These are phyloP conservation scores for Myxozyma vanderwaltii DNA, from an alignment of 805 yeast genomes.

Conservation along the genomic window DNA sequence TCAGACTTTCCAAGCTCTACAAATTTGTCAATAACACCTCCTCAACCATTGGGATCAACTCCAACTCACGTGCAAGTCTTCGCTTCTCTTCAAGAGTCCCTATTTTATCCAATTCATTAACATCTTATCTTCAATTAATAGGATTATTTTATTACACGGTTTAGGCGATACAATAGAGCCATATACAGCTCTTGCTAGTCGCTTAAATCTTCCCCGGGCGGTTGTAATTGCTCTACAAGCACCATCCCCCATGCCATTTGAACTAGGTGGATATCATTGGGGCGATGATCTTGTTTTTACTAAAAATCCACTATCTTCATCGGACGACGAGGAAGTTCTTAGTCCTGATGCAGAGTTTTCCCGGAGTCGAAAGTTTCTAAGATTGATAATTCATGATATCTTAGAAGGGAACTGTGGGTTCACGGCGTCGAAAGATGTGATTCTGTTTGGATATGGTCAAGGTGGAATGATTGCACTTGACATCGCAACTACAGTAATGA, in stretches of 20 bases:
- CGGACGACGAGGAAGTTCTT: slow-evolving; percentile 22
- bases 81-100: not conserved
- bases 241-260: slow-evolving; percentile 34
- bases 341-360: slow-evolving; percentile 33
- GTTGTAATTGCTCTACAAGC: slow-evolving; percentile 30
- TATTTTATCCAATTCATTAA: not conserved
- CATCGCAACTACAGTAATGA: slow-evolving; percentile 18
- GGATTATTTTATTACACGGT: slow-evolving; percentile 31
- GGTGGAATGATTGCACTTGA: slow-evolving; percentile 34
- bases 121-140: not conserved
- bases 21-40: slow-evolving; percentile 19
- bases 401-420: slow-evolving; percentile 27
- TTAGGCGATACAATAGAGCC: slow-evolving; percentile 29
- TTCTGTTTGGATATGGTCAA: slow-evolving; percentile 34
- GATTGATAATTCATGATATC: slow-evolving; percentile 11
- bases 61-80: slow-evolving; percentile 21
- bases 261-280: slow-evolving; percentile 34
- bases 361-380: slow-evolving; percentile 1
- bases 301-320: slow-evolving; percentile 11
- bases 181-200: slow-evolving; percentile 24
- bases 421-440: slow-evolving; percentile 16
- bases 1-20: slow-evolving; percentile 19
- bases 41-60: slow-evolving; percentile 9
- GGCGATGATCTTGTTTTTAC: slow-evolving; percentile 33
- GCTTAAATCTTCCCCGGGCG: slow-evolving; percentile 23